These are phyloP conservation scores for Geotrichum reessii DNA, from an alignment of 1,139 yeast species.

Conservation along the genomic window DNA sequence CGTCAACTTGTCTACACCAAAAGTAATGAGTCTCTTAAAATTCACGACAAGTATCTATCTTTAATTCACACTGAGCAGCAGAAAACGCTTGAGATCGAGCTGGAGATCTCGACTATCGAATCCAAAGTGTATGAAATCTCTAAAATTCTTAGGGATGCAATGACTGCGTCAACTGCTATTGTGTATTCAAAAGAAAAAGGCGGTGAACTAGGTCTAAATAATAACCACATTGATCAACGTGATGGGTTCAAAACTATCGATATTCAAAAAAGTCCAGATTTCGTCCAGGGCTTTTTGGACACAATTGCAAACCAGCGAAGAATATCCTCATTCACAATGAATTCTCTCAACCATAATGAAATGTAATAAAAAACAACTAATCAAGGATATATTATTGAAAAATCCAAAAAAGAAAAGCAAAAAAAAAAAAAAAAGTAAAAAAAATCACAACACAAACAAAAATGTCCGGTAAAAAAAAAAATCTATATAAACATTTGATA, in stretches of 20 bases:
- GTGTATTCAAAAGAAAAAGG: neutral
- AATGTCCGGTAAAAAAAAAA: neutral
- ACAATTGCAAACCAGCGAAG: neutral
- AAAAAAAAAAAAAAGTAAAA: neutral
- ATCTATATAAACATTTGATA: conserved; percentile 5
- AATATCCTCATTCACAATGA: neutral
- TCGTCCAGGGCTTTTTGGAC: conserved; percentile 15
- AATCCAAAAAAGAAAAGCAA: neutral
- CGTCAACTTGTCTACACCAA: conserved; percentile 26
- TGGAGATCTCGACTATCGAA: conserved; percentile 26
- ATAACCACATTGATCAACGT: neutral
- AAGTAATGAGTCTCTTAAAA: conserved; percentile 26
- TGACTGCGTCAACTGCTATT: conserved; percentile 7
- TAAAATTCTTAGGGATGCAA: conserved; percentile 22
- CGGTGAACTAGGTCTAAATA: neutral
- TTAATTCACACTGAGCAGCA: conserved; percentile 27
- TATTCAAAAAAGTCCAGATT: conserved; percentile 17
- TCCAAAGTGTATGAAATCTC: conserved; percentile 23
- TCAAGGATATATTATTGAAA: neutral
- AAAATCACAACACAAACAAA: neutral
- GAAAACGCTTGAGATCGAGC: conserved; percentile 23
- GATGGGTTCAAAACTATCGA: conserved; percentile 2
- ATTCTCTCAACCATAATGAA: neutral
- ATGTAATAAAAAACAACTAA: neutral
- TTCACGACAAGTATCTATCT: conserved; percentile 26